Conservation (phyloP, 2,329 filamentous ascomycete species). For the Chrysoporthe austroafricana region DNA sequence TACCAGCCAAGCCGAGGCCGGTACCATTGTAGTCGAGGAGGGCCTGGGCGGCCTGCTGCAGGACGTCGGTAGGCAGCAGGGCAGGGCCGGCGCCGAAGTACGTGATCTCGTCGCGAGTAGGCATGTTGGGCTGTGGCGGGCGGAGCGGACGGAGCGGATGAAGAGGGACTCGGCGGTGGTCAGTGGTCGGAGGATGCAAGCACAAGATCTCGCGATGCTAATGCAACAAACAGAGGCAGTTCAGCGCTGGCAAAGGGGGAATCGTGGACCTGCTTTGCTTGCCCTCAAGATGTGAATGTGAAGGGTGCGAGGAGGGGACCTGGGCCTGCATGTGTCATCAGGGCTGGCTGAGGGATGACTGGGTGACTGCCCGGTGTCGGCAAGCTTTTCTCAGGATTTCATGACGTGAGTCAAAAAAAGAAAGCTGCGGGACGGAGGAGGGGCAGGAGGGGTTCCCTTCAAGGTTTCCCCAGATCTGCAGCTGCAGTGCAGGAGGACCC, state of each 20-base stretch:
- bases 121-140: slow-evolving; percentile 57
- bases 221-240: background rate
- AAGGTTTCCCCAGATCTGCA: slow-evolving; percentile 16
- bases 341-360: background rate
- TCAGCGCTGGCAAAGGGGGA: background rate
- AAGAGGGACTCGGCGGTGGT: background rate
- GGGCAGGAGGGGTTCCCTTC: slow-evolving; percentile 1
- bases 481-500: slow-evolving; percentile 10
- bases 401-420: slow-evolving; percentile 18
- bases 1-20: slow-evolving; percentile 69
- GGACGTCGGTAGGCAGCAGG: slow-evolving; percentile 78
- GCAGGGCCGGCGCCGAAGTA: slow-evolving; percentile 94
- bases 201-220: background rate
- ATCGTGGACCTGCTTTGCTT: background rate
- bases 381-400: slow-evolving; percentile 15
- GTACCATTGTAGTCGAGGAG: slow-evolving; percentile 81
- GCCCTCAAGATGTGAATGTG: background rate
- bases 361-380: slow-evolving; percentile 2
- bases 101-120: slow-evolving; percentile 72
- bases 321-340: slow-evolving; percentile 7
- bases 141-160: background rate
- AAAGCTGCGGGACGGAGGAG: slow-evolving; percentile 3
- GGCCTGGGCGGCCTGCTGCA: slow-evolving; percentile 75
- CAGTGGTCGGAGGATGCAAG: background rate
- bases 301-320: background rate